Conservation (phyloP, 78 protist genomes). For the slime mould (Dictyostelium discoideum) region dicty_2.7 NC_007091.3:4925501-4926000, state of each 20-base stretch:
- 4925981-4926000: not conserved
- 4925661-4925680: not conserved
- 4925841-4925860: constrained; percentile 8
- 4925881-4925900: not conserved
- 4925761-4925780: not conserved
- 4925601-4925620: not conserved
- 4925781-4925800: not conserved
- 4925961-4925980: not conserved
- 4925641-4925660: constrained; percentile 1
- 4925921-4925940: not conserved
- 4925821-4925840: not conserved
- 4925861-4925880: not conserved
- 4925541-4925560: not conserved
- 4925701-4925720: not conserved
- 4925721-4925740: not conserved
- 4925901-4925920: not conserved
- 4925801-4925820: not conserved
- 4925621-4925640: not conserved
- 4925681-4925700: not conserved
- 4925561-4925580: not conserved
- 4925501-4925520: not conserved
- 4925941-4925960: not conserved
- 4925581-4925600: not conserved
- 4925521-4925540: not conserved
- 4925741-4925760: not conserved